Percentiles rank a stretch among this genome's conserved stretches.
Evolutionary conservation across 371 early-diverging fungal species (phyloP).

Genomic region (Mortierella sp.): DNA sequence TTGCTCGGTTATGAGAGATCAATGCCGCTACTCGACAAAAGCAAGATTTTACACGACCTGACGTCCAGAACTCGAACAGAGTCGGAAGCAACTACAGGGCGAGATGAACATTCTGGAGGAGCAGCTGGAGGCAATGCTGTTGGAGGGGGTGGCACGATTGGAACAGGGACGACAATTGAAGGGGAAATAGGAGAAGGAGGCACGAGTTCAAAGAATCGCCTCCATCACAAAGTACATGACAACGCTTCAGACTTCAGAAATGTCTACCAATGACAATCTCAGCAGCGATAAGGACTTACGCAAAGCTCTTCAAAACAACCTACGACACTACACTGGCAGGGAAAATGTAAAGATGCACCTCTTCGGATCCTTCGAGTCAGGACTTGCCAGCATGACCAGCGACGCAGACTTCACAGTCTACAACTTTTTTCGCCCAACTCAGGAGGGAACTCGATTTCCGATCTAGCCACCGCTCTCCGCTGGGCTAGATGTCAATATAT

Average conservation of each 20-base stretch:
- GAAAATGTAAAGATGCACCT: not conserved
- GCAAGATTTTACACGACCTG: not conserved
- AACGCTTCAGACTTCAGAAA: not conserved
- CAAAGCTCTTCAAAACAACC: not conserved
- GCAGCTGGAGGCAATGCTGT: not conserved
- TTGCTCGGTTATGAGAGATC: not conserved
- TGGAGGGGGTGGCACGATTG: no score
- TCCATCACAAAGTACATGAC: not conserved
- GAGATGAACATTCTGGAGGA: not conserved
- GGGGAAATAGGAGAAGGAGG: not conserved
- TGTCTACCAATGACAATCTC: not conserved
- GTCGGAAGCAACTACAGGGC: not conserved
- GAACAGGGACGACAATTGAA: not conserved
- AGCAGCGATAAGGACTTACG: not conserved
- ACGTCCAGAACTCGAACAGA: not conserved
- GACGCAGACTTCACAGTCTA: conserved; percentile 8
- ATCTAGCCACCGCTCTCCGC: not conserved
- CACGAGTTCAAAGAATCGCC: not conserved
- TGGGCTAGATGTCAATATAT: not conserved
- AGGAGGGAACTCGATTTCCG: not conserved
- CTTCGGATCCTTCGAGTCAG: not conserved
- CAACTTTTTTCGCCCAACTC: not conserved
- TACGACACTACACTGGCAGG: not conserved
- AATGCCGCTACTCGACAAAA: not conserved
- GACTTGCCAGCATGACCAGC: not conserved